Percentiles rank a stretch among this genome's conserved stretches.
These are phyloP conservation scores for Sordariomycetes sp. DNA, from an alignment of 2,329 filamentous ascomycete genomes.

Conservation along the genomic window DNA sequence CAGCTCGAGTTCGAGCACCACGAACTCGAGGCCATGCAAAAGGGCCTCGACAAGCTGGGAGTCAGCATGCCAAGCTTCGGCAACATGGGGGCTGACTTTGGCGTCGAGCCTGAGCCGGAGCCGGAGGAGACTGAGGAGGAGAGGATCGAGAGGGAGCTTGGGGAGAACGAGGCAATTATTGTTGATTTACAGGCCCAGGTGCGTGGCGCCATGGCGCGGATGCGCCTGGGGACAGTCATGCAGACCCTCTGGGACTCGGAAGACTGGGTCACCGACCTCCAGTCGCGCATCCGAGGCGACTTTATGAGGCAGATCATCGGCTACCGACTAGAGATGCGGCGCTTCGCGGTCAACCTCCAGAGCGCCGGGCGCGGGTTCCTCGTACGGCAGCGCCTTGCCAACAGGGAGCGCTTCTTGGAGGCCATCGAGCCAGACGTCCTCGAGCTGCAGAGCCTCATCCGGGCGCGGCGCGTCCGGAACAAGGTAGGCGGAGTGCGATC, in stretches of 20 bases:
- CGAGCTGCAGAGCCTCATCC: conserved; percentile 70
- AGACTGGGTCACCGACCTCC: conserved; percentile 65
- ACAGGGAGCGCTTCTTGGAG: conserved; percentile 58
- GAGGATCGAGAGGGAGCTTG: conserved; percentile 69
- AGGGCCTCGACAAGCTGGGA: conserved; percentile 90
- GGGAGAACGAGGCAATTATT: conserved; percentile 62
- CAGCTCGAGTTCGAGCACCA: conserved; percentile 97
- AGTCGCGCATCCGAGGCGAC: conserved; percentile 78
- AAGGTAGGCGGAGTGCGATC: conserved; percentile 44
- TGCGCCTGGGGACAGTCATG: conserved; percentile 75
- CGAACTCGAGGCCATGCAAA: conserved; percentile 93
- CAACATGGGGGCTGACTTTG: conserved; percentile 93
- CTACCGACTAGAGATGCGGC: conserved; percentile 74
- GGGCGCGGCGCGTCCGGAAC: conserved; percentile 54
- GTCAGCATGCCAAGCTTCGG: conserved; percentile 96
- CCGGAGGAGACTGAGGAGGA: conserved; percentile 87
- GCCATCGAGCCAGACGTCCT: conserved; percentile 62
- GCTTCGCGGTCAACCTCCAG: conserved; percentile 71
- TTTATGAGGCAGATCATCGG: conserved; percentile 74
- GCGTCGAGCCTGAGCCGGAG: conserved; percentile 68
- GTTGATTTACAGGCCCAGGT: conserved; percentile 79
- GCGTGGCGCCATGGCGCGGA: conserved; percentile 66
- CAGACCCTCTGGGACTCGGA: conserved; percentile 83
- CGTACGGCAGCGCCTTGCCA: conserved; percentile 50
- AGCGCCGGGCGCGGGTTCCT: conserved; percentile 68